Base-by-base conservation (phyloP, 2,329 filamentous ascomycete genomes). In the Fusarium sp. region DNA sequence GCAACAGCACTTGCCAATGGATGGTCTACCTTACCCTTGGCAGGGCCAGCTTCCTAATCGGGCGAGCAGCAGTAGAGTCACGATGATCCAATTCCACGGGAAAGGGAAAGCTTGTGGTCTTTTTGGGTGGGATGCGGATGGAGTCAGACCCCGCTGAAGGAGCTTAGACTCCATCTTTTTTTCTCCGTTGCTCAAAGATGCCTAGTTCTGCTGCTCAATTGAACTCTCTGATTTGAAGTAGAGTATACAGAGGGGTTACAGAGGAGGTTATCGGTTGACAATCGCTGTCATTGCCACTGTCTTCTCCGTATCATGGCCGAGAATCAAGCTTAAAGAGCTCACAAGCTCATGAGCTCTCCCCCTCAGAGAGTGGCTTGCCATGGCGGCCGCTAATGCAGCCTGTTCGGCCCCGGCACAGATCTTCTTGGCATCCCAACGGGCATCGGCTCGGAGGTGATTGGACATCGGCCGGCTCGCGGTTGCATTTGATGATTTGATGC, bases 381-480 rank as follows among this genome's bases (percentile, higher is more conserved):
- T 58, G 57, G 58, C 49, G 44, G 65, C 40, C 56, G 62, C 58
- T 69, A 71, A 67, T 69, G 68, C 65, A 69, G 33, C 33, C 31
- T 27, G 18, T 23, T 20, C 53, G 27, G 18, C 51, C 31, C 50
- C 50, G 49, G 27, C 29, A 33, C n/a, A 34, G 49, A 29, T 31
- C 46, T 18, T 50, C 46, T 50, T 50, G 46, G 46, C 49, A 53
- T 31, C 6, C 29, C 49, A 53, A 55, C 69, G 69, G 69, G 34
- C 69, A 46, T 71, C 40, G 60, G 60, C 31, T 10, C 11, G 11
- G n/a, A 16, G 16, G 8, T 61, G 18, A 61, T 67, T 66, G 68
- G 65, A 13, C 70, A n/a, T 71, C 68, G 65, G 68, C 44, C 68
- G 68, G 68, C 61, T 68, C 65, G 68, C 68, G 67, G 67, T 54